Percentiles rank a stretch among this genome's conserved stretches.
Conservation (phyloP, 2,329 filamentous ascomycete species). For the Trichoderma breve region DNA sequence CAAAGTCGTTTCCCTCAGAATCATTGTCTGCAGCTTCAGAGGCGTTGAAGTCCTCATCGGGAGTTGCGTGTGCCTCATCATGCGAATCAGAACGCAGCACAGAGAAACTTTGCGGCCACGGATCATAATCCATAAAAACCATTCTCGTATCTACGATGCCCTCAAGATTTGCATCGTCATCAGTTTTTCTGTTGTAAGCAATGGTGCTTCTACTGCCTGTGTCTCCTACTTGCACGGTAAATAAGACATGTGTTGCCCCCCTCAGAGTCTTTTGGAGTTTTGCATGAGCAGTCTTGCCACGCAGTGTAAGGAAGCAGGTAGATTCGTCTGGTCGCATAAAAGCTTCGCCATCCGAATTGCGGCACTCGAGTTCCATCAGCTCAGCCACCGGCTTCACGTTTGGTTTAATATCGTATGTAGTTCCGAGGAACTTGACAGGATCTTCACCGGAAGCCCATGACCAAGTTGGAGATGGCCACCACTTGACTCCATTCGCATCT, state of each 20-base stretch:
- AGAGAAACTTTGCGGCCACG: neutral
- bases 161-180: neutral
- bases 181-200: neutral
- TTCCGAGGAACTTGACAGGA: neutral
- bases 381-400: neutral
- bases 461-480: neutral
- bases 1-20: neutral
- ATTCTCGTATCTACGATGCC: neutral
- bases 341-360: neutral
- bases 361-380: neutral
- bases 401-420: neutral
- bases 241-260: neutral
- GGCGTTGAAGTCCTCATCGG: neutral
- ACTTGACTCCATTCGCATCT: neutral
- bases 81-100: neutral
- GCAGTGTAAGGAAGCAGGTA: neutral
- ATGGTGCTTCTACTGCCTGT: neutral
- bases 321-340: neutral
- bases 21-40: neutral
- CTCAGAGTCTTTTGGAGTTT: neutral
- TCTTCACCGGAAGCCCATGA: neutral
- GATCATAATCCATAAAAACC: neutral
- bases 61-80: neutral
- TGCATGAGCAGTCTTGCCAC: neutral
- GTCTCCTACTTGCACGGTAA: neutral